These are phyloP conservation scores for Neurospora cerealis DNA, from an alignment of 495 filamentous ascomycete genomes.

Conservation along the genomic window DNA sequence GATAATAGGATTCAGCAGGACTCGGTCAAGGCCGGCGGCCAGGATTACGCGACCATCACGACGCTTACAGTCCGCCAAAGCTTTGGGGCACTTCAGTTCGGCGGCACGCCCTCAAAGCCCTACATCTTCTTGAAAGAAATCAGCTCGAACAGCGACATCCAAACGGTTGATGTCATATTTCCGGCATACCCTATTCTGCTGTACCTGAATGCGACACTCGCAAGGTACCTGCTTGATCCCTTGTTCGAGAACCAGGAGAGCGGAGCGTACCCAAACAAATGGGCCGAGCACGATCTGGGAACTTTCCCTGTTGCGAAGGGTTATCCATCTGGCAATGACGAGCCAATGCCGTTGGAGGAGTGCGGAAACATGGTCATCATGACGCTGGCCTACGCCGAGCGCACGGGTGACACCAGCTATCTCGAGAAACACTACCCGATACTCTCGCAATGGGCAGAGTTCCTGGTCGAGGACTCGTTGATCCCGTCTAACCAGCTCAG, in stretches of 20 bases:
- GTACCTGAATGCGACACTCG: slow-evolving; percentile 74
- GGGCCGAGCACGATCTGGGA: slow-evolving; percentile 85
- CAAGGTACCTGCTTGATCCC: slow-evolving; percentile 82
- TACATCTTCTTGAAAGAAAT: slow-evolving; percentile 93
- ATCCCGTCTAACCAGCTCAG: slow-evolving; percentile 78
- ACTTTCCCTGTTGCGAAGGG: slow-evolving; percentile 89
- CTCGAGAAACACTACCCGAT: slow-evolving; percentile 52
- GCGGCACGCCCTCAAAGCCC: slow-evolving; percentile 65
- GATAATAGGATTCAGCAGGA: slow-evolving; percentile 61
- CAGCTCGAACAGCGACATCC: slow-evolving; percentile 83
- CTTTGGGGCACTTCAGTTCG: slow-evolving; percentile 76
- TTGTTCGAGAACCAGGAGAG: slow-evolving; percentile 83
- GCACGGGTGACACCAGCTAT: slow-evolving; percentile 31
- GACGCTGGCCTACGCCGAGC: slow-evolving; percentile 54
- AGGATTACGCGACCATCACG: slow-evolving; percentile 73
- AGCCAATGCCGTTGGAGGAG: slow-evolving; percentile 92
- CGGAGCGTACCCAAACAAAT: slow-evolving; percentile 79
- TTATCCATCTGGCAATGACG: slow-evolving; percentile 72
- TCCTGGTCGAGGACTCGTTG: slow-evolving; percentile 71
- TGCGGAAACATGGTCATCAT: slow-evolving; percentile 95
- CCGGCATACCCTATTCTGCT: slow-evolving; percentile 82
- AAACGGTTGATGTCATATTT: slow-evolving; percentile 96
- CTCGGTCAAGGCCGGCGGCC: slow-evolving; percentile 52
- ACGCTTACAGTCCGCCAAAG: slow-evolving; percentile 78
- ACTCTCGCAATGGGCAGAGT: slow-evolving; percentile 80